A percentile compares a stretch with the other conserved stretches of the same genome.
These are phyloP conservation scores for Lactarius hatsudake DNA, from an alignment of 768 basidiomycete genomes.

Conservation along the genomic window DNA sequence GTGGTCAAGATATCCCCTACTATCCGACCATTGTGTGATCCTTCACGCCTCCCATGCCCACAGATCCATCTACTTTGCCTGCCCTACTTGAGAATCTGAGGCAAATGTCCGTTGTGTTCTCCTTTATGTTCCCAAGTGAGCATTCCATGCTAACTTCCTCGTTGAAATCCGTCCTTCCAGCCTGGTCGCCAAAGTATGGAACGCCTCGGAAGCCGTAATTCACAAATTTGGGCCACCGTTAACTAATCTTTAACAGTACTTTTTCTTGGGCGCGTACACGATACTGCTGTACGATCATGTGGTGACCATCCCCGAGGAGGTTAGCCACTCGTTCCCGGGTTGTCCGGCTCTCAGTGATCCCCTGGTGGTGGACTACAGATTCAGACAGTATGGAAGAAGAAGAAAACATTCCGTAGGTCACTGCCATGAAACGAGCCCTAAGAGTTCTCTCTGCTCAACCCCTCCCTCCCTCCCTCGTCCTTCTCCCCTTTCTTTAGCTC, in stretches of 20 bases:
- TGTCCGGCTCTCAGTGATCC: neutral
- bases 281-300: slow-evolving; percentile 26
- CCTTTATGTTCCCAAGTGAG: neutral
- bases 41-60: neutral
- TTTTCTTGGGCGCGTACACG: slow-evolving; percentile 23
- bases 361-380: slow-evolving; percentile 7
- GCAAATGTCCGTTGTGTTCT: slow-evolving; percentile 21
- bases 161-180: neutral
- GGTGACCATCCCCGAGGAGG: slow-evolving; percentile 23
- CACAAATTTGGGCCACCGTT: neutral
- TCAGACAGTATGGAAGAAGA: slow-evolving; percentile 27
- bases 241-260: slow-evolving; percentile 16
- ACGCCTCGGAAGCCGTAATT: neutral
- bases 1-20: neutral
- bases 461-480: neutral
- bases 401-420: slow-evolving; percentile 24
- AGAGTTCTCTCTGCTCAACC: neutral
- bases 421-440: neutral
- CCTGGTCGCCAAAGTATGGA: slow-evolving; percentile 23
- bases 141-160: slow-evolving; percentile 1
- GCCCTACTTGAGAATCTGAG: slow-evolving; percentile 5
- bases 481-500: slow-evolving; percentile 10
- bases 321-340: neutral
- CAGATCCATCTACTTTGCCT: neutral
- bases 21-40: neutral